Percentiles rank a stretch among this genome's conserved stretches.
These are phyloP conservation scores for Naumovozyma baii DNA, from an alignment of 805 yeast genomes.

Conservation along the genomic window DNA sequence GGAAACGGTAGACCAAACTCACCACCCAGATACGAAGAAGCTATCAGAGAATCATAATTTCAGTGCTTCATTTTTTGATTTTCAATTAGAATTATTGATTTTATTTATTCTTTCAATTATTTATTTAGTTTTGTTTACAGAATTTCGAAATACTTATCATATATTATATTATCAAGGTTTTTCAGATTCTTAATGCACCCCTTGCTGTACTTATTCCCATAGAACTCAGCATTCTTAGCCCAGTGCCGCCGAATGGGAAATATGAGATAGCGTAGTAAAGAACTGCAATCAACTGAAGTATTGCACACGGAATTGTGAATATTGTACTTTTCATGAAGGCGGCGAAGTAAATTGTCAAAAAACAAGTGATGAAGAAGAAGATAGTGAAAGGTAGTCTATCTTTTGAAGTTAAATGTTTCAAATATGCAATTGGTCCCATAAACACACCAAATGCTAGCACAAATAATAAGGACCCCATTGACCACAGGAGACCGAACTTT, in stretches of 20 bases:
- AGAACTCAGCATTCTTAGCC: constrained; percentile 47
- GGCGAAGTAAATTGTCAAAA: constrained; percentile 70
- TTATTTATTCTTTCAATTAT: constrained; percentile 1
- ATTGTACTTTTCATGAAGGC: constrained; percentile 58
- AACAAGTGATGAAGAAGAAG: constrained; percentile 72
- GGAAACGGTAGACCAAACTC: background rate
- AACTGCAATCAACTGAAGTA: constrained; percentile 77
- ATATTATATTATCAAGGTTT: no score
- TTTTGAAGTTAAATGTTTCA: constrained; percentile 61
- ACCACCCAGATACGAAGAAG: constrained; percentile 31
- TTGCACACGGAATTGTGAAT: constrained; percentile 64
- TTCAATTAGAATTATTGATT: background rate
- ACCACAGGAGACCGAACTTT: constrained; percentile 85
- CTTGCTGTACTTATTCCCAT: constrained; percentile 50
- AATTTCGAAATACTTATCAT: no score
- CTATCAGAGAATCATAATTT: background rate
- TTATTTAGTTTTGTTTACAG: background rate
- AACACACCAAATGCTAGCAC: constrained; percentile 81
- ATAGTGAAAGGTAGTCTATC: constrained; percentile 72
- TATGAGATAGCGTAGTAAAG: constrained; percentile 83
- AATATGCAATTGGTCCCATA: constrained; percentile 84
- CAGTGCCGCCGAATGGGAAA: constrained; percentile 90
- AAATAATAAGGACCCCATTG: constrained; percentile 80
- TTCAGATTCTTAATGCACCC: constrained; percentile 29
- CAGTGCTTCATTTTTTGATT: background rate